Conservation (phyloP, 2,329 filamentous ascomycete species). For the Cercospora janseana region DNA sequence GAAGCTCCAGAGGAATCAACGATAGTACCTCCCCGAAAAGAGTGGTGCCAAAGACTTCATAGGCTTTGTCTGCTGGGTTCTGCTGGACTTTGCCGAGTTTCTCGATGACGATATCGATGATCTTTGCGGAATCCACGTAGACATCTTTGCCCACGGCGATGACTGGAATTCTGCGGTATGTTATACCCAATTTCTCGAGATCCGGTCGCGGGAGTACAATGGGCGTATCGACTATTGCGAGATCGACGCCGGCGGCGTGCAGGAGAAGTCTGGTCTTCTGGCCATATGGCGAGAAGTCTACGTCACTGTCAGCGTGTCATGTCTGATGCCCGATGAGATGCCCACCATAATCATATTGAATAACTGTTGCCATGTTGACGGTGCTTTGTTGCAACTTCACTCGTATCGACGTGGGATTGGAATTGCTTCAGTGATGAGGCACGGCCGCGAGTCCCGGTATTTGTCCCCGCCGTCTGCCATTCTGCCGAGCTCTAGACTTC, state of each 20-base stretch:
- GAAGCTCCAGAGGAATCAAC: constrained; percentile 25
- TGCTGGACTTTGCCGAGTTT: constrained; percentile 22
- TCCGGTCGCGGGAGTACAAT: constrained; percentile 33
- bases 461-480: not conserved
- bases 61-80: constrained; percentile 33
- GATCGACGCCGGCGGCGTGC: constrained; percentile 26
- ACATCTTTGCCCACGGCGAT: constrained; percentile 36
- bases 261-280: constrained; percentile 34
- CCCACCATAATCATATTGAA: constrained; percentile 35
- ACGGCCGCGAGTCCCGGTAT: not conserved
- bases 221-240: constrained; percentile 31
- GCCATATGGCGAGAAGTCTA: constrained; percentile 34
- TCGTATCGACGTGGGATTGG: not conserved
- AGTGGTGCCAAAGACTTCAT: constrained; percentile 29
- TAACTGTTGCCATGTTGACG: constrained; percentile 21
- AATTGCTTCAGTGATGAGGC: constrained; percentile 5
- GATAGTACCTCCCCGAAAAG: constrained; percentile 28
- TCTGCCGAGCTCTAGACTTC: constrained; percentile 11
- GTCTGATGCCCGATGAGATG: not conserved
- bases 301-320: not conserved
- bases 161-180: constrained; percentile 36
- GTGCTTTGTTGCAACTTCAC: not conserved
- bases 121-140: constrained; percentile 32
- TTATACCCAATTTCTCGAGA: constrained; percentile 34
- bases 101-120: constrained; percentile 27